Base-by-base conservation (phyloP, 495 filamentous ascomycete genomes). In the Daldinia bambusicola region DNA sequence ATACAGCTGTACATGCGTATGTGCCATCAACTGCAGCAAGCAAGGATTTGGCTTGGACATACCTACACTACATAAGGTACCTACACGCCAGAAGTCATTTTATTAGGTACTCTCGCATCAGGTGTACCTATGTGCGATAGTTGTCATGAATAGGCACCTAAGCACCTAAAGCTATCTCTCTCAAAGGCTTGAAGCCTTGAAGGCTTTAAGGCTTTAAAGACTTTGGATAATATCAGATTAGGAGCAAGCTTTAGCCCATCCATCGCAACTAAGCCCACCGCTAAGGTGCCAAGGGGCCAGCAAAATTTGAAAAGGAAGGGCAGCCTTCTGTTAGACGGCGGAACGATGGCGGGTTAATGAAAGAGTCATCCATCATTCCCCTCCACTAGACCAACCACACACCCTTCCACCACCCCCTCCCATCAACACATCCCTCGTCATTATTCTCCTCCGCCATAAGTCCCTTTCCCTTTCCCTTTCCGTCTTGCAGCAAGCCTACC, bases 311-410 rank as follows among this genome's bases (percentile, higher is more conserved):
- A 67, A 50, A 52, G 55, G 52, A 60, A 61, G 34, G 34, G 6
- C 14, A 55, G 53, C 14, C 63, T 53, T 53, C 13, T 63, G 36
- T 63, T 41, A n/a, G 45, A 71, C 41, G 31, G 38, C 40, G 63
- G 40, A 55, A 64, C 60, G 60, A 67, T 71, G 63, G 58, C 52
- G 53, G 48, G 7, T 50, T 62, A 37, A 26, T n/a, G 34, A 55
- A 68, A 72, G 55, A 64, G 65, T 62, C 65, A 72, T 69, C 61
- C 41, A 50, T 60, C 55, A 43, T 31, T 31, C 26, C 20, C 53
- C 55, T 66, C 32, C 61, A n/a, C 40, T n/a, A 2, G 4, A 43
- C 40, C 40, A 43, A 26, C 26, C 40, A 43, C 40, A 43, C 40
- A 31, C 53, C 50, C 50, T 32, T 32, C 50, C 12, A 40, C 55